phyloP scores from a whole-genome alignment of 169 alveolate genomes.

The Amoebophrya sp. region DNA sequence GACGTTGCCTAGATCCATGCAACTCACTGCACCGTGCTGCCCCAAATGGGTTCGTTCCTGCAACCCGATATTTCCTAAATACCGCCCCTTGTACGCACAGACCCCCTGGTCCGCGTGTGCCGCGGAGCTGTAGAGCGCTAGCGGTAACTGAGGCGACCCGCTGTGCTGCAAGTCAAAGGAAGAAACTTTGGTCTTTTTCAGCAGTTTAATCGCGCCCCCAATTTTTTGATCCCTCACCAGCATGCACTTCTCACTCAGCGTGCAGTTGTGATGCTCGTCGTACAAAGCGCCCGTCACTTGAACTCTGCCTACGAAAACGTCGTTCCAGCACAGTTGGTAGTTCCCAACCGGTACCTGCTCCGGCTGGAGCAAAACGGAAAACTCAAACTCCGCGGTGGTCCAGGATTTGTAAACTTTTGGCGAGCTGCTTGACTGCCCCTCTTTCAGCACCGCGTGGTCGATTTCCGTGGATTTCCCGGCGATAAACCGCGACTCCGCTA shows the following conservation, averaged over 20 bases:
- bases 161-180: neutral
- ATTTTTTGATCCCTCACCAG: neutral
- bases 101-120: conserved; percentile 15
- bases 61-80: neutral
- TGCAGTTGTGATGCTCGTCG: neutral
- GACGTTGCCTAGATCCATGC: neutral
- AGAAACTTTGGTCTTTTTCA: neutral
- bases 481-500: neutral
- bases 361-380: neutral
- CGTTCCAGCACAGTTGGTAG: conserved; percentile 1
- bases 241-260: neutral
- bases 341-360: neutral
- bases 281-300: neutral
- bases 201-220: neutral
- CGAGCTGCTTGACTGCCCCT: neutral
- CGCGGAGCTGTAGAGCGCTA: neutral
- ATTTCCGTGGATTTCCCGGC: neutral
- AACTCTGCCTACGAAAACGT: neutral
- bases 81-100: neutral
- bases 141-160: neutral
- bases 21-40: neutral
- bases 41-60: neutral
- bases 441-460: neutral
- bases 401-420: neutral
- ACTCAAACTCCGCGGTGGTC: conserved; percentile 1